Evolutionary conservation across 306 rosid species (phyloP).

Genomic region (Fragaria nilgerrensis): DNA sequence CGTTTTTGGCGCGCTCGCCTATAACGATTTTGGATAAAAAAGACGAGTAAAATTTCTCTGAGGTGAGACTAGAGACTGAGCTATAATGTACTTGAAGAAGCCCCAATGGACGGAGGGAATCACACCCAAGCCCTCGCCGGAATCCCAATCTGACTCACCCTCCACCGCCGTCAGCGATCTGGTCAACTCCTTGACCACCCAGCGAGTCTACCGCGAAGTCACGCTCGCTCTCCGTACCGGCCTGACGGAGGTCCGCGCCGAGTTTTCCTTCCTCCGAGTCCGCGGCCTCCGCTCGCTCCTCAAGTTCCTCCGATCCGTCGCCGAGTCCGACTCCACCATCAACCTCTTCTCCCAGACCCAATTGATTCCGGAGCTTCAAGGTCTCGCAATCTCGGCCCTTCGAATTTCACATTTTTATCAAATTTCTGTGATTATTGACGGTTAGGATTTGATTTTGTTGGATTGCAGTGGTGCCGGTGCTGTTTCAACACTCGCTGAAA

Average conservation of each 20-base stretch:
- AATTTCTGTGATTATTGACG: not conserved
- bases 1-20: too few relatives aligned
- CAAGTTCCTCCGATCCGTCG: slow-evolving; percentile 79
- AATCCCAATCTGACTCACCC: slow-evolving; percentile 26
- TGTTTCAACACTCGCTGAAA: slow-evolving; percentile 73
- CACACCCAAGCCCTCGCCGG: slow-evolving; percentile 27
- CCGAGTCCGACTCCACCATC: slow-evolving; percentile 64
- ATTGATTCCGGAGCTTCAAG: slow-evolving; percentile 71
- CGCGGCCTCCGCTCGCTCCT: slow-evolving; percentile 80
- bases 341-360: slow-evolving; percentile 64
- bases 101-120: slow-evolving; percentile 68
- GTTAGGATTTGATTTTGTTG: not conserved
- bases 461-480: slow-evolving; percentile 72
- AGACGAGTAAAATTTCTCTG: not conserved
- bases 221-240: slow-evolving; percentile 78
- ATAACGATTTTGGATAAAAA: not conserved
- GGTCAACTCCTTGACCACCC: slow-evolving; percentile 56
- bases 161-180: slow-evolving; percentile 44
- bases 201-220: slow-evolving; percentile 74
- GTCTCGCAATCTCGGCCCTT: slow-evolving; percentile 16
- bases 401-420: not conserved
- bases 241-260: slow-evolving; percentile 75
- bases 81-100: slow-evolving; percentile 66
- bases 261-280: slow-evolving; percentile 82
- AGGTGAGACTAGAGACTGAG: not conserved